Evolutionary conservation across 805 yeast genomes (phyloP), one percentile per base, ranked within the genome.

Genomic region (Lipomyces mesembrius): DNA sequence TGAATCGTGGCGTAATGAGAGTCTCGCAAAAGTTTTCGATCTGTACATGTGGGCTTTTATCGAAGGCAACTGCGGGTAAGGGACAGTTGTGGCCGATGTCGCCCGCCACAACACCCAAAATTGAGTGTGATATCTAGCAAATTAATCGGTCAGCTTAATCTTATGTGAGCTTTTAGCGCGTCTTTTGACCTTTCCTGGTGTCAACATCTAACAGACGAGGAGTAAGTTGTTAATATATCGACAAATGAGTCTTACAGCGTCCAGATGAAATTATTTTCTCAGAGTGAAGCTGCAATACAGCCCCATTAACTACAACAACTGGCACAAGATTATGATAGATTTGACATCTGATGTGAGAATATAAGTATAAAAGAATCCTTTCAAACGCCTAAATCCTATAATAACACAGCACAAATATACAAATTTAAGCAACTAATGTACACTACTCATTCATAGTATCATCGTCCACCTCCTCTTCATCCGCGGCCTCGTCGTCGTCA

Each of bases 401-500:
- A 43, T n/a, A 37, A 8, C 22, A 43, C 12, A 6, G 22, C 25
- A 17, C 22, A 43, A 17, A 5, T 7, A 11, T 7, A 43, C 11
- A 17, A 17, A 17, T 43, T n/a, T 43, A 17, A 43, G 49, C 49
- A 43, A 43, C 49, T 43, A 43, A 17, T 43, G 22, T 43, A 43
- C 49, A 52, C 34, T 52, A 52, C 29, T 52, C 55, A 11, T n/a
- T 52, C 55, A 52, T 52, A 8, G 55, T 52, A 29, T 52, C 59
- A 46, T 34, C 57, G 8, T 34, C 54, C 49, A 43, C 52, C 8
- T n/a, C 64, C 14, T 61, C 71, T 29, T 52, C 66, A 6, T 71
- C 73, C 4, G 63, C 68, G 1, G 39, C 68, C 34, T 65, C 71
- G 17, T 61, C 66, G 35, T 58, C 74, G 39, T 71, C 74, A 7